These are phyloP conservation scores for Aspergillus ibericus DNA, from an alignment of 2,329 filamentous ascomycete species.

Conservation along the genomic window DNA sequence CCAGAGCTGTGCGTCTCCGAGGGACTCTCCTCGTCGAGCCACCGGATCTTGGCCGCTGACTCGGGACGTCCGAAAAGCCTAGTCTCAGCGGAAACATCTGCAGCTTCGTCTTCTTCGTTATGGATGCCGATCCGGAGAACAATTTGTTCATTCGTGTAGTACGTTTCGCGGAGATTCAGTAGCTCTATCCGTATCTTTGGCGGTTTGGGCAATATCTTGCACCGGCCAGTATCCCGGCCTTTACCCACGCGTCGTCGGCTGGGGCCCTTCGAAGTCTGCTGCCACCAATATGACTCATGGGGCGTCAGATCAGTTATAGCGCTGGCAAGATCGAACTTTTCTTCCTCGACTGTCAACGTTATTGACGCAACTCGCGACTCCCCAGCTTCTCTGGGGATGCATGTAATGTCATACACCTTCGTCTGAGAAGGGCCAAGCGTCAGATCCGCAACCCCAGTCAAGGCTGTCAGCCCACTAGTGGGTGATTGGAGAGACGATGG, in stretches of 20 bases:
- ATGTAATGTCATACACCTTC: slow-evolving; percentile 68
- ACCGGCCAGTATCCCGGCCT: slow-evolving; percentile 51
- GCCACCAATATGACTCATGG: slow-evolving; percentile 45
- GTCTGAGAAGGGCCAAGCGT: slow-evolving; percentile 66
- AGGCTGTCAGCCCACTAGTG: slow-evolving; percentile 37
- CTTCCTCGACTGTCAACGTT: slow-evolving; percentile 62
- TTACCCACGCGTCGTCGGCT: slow-evolving; percentile 44
- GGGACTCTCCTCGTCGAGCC: slow-evolving; percentile 42
- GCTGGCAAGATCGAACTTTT: slow-evolving; percentile 68
- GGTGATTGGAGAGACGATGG: slow-evolving; percentile 33
- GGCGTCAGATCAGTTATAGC: slow-evolving; percentile 50
- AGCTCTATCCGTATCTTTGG: slow-evolving; percentile 82
- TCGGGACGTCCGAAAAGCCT: slow-evolving; percentile 62
- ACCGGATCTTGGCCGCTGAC: slow-evolving; percentile 47
- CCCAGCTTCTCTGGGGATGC: slow-evolving; percentile 79
- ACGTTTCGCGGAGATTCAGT: slow-evolving; percentile 64
- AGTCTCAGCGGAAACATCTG: slow-evolving; percentile 69
- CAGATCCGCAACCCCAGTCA: slow-evolving; percentile 63
- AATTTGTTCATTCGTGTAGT: slow-evolving; percentile 82
- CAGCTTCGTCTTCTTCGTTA: slow-evolving; percentile 82
- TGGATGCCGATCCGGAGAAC: slow-evolving; percentile 66
- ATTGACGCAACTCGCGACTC: slow-evolving; percentile 67
- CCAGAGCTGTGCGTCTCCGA: slow-evolving; percentile 20
- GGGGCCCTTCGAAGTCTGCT: slow-evolving; percentile 35
- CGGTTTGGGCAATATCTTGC: slow-evolving; percentile 81